phyloP scores from a whole-genome alignment of 208 protist species.

The Trichomonas tenax region DNA sequence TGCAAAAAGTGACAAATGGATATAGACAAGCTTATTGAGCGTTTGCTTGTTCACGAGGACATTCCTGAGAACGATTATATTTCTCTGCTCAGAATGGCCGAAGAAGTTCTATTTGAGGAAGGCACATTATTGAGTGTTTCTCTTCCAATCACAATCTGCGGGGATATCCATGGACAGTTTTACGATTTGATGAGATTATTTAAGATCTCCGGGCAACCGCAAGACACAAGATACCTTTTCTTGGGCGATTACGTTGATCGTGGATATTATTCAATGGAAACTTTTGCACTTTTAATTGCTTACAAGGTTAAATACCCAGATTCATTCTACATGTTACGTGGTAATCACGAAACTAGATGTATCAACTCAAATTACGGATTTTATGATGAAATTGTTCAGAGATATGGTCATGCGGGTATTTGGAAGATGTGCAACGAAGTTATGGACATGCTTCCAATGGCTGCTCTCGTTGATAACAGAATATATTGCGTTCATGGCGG shows the following conservation, averaged over 20 bases:
- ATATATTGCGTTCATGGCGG: conserved; percentile 67
- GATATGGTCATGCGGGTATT: conserved; percentile 61
- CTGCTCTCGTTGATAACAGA: conserved; percentile 56
- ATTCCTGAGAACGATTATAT: neutral
- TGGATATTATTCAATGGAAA: conserved; percentile 34
- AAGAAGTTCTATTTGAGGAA: neutral
- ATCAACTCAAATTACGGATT: conserved; percentile 88
- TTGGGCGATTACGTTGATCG: conserved; percentile 42
- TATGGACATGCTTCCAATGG: conserved; percentile 95
- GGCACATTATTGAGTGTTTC: neutral
- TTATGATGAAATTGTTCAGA: conserved; percentile 73
- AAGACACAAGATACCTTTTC: conserved; percentile 32
- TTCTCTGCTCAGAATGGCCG: neutral
- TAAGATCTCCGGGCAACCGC: conserved; percentile 26
- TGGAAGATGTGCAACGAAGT: conserved; percentile 94
- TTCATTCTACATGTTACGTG: conserved; percentile 71
- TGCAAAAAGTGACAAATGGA: neutral
- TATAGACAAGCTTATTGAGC: neutral
- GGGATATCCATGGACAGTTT: conserved; percentile 41
- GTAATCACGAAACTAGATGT: conserved; percentile 78
- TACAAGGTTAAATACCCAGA: conserved; percentile 53
- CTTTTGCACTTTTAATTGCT: conserved; percentile 27
- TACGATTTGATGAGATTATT: conserved; percentile 38
- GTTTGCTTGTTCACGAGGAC: neutral
- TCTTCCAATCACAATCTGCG: conserved; percentile 26